Conservation (phyloP, 768 basidiomycete species). For the Leccinum incarnatum region DNA sequence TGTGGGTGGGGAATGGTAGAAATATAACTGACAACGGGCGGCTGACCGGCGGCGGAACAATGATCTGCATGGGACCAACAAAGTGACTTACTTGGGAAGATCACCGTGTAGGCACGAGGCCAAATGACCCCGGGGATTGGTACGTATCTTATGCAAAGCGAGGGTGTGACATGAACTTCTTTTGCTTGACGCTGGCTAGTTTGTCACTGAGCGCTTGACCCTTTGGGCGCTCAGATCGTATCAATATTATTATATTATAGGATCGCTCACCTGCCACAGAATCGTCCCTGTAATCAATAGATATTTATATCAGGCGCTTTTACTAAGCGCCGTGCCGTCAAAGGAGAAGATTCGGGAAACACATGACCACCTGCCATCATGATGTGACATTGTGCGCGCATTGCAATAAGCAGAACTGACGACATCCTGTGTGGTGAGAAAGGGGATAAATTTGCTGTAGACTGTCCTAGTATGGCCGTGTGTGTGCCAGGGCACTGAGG, state of each 20-base stretch:
- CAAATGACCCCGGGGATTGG: not conserved
- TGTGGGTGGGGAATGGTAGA: not conserved
- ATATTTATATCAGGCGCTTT: not conserved
- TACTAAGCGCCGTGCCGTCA: not conserved
- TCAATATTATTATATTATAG: not conserved
- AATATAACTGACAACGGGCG: not conserved
- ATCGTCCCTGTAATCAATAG: not conserved
- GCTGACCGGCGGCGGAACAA: not conserved
- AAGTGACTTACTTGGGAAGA: not conserved
- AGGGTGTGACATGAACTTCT: not conserved
- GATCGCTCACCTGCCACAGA: not conserved
- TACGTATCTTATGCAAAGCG: not conserved
- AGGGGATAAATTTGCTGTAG: conserved; percentile 1
- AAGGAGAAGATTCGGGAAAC: not conserved
- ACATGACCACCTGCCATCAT: not conserved
- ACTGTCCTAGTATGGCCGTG: not conserved
- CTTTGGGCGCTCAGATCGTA: not conserved
- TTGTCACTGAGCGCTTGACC: not conserved
- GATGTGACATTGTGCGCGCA: not conserved
- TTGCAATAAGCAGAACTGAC: not conserved
- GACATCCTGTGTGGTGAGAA: conserved; percentile 3
- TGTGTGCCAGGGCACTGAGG: not conserved
- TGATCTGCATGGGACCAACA: not conserved
- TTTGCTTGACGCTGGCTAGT: not conserved
- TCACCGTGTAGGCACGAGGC: not conserved